Evolutionary conservation across 192 early-diverging fungal genomes (phyloP).

Genomic region (Coemansia sp.): DNA sequence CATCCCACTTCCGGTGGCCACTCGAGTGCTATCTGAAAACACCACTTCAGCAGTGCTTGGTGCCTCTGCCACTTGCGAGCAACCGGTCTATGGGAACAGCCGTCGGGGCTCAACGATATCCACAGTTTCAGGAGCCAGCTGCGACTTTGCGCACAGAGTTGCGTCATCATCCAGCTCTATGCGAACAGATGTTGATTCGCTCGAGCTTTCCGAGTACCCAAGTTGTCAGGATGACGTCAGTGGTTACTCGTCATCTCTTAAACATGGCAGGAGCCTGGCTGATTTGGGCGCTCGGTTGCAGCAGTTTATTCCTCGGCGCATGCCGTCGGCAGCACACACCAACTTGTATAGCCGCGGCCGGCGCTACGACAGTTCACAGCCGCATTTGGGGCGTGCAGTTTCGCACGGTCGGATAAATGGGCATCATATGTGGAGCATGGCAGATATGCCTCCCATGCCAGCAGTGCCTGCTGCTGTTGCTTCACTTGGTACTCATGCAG

Average conservation of each 20-base stretch:
- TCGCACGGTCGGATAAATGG: slow-evolving; percentile 20
- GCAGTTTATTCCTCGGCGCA: slow-evolving; percentile 45
- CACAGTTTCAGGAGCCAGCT: not conserved
- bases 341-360: not conserved
- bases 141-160: not conserved
- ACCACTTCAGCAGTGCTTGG: not conserved
- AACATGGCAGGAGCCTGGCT: slow-evolving; percentile 28
- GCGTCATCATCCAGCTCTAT: slow-evolving; percentile 17
- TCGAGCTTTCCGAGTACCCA: not conserved
- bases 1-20: slow-evolving; percentile 33
- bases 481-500: not conserved
- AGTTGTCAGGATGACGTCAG: not conserved
- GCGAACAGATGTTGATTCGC: slow-evolving; percentile 6
- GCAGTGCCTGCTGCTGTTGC: slow-evolving; percentile 16
- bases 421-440: slow-evolving; percentile 14
- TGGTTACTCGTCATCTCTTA: not conserved
- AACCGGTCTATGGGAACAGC: not conserved
- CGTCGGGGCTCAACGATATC: slow-evolving; percentile 1
- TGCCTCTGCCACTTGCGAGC: not conserved
- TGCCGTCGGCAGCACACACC: slow-evolving; percentile 2
- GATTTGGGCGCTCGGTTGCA: slow-evolving; percentile 35
- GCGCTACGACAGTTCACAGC: slow-evolving; percentile 1
- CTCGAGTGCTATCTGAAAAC: slow-evolving; percentile 25
- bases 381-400: slow-evolving; percentile 5
- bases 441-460: slow-evolving; percentile 27